Evolutionary conservation across 495 filamentous ascomycete species (phyloP).

Genomic region (Tetracladium setigerum): DNA sequence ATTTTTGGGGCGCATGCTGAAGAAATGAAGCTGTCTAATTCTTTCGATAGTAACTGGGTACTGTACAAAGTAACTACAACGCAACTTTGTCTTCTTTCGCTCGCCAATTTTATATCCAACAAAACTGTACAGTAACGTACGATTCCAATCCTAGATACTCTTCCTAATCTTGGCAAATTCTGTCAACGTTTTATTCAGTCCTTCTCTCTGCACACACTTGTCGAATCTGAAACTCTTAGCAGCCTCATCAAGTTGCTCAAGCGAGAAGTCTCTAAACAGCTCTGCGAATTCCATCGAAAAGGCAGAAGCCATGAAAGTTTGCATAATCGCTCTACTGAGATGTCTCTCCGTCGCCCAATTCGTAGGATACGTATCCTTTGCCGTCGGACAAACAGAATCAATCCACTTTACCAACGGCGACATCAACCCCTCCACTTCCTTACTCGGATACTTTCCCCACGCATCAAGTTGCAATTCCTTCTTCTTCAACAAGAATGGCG

Average conservation of each 20-base stretch:
- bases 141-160: neutral
- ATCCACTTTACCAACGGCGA: constrained; percentile 35
- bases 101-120: neutral
- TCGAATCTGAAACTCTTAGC: constrained; percentile 49
- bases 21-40: too few relatives aligned
- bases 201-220: constrained; percentile 44
- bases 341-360: constrained; percentile 50
- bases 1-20: too few relatives aligned
- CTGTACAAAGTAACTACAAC: too few relatives aligned
- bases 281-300: constrained; percentile 50
- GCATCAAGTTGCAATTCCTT: constrained; percentile 40
- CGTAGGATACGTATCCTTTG: constrained; percentile 41
- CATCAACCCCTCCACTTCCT: constrained; percentile 35
- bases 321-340: constrained; percentile 42
- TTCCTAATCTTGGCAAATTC: constrained; percentile 24
- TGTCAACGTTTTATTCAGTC: constrained; percentile 44
- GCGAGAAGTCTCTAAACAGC: constrained; percentile 43
- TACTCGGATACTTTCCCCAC: constrained; percentile 56
- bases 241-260: constrained; percentile 45
- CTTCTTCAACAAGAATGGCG: constrained; percentile 48
- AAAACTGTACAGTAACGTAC: neutral
- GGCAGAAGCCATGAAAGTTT: constrained; percentile 43
- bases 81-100: neutral
- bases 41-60: too few relatives aligned
- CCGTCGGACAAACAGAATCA: constrained; percentile 41